Evolutionary conservation across 176 grass and related monocot species (phyloP).

Genomic region (Hsuehochloa calcarea): DNA sequence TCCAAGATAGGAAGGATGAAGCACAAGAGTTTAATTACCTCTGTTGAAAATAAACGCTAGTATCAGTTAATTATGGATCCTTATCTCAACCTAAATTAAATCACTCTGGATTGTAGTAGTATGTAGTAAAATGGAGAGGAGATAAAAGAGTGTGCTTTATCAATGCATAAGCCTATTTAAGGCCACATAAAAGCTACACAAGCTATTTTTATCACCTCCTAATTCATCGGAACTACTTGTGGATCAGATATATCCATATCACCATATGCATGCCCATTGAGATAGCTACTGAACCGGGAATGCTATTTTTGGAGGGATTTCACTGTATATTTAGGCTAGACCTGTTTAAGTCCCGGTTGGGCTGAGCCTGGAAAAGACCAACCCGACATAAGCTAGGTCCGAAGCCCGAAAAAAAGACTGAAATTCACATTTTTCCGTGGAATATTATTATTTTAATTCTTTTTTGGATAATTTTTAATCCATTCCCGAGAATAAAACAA

Average conservation of each 20-base stretch:
- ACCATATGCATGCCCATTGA: conserved; percentile 2
- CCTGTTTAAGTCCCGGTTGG: too few species aligned
- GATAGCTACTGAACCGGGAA: neutral
- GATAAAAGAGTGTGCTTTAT: conserved; percentile 27
- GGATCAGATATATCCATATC: conserved; percentile 31
- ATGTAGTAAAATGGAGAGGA: conserved; percentile 12
- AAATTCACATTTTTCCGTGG: too few species aligned
- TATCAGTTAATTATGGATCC: conserved; percentile 13
- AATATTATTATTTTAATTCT: too few species aligned
- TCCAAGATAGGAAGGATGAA: neutral
- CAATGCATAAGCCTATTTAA: conserved; percentile 30
- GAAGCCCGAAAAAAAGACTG: too few species aligned
- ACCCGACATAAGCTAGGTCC: too few species aligned
- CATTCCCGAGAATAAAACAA: too few species aligned
- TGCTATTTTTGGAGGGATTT: conserved; percentile 28
- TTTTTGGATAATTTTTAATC: too few species aligned
- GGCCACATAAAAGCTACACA: neutral
- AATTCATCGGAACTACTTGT: conserved; percentile 11
- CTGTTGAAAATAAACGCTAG: neutral
- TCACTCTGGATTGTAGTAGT: conserved; percentile 31
- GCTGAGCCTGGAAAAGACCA: too few species aligned
- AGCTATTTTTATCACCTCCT: conserved; percentile 41
- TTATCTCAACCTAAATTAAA: conserved; percentile 31
- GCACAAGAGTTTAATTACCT: conserved; percentile 9
- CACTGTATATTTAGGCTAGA: neutral